These are phyloP conservation scores for Ceratobasidium theobromae DNA, from an alignment of 1,284 basidiomycete genomes.

Conservation along the genomic window DNA sequence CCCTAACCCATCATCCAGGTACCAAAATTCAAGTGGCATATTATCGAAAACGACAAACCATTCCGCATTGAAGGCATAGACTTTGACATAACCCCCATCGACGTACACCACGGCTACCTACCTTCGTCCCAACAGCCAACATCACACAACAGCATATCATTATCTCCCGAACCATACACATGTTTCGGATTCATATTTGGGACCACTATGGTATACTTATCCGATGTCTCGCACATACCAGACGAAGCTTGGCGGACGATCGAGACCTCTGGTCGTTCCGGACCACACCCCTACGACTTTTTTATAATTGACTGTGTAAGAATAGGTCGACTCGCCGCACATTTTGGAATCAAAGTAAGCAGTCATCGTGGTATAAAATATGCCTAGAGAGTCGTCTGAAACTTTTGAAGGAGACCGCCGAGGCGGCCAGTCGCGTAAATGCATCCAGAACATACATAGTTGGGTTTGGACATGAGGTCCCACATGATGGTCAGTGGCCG, in stretches of 20 bases:
- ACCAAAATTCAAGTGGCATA: constrained; percentile 76
- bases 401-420: constrained; percentile 48
- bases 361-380: background rate
- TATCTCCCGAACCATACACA: constrained; percentile 57
- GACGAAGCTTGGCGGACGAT: constrained; percentile 63
- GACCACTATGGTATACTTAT: constrained; percentile 64
- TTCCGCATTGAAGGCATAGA: constrained; percentile 67
- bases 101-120: constrained; percentile 41
- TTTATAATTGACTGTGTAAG: constrained; percentile 72
- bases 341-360: constrained; percentile 59
- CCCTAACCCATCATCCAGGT: constrained; percentile 51
- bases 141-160: background rate
- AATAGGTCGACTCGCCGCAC: constrained; percentile 62
- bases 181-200: constrained; percentile 73
- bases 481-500: constrained; percentile 51
- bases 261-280: constrained; percentile 37
- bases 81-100: constrained; percentile 64
- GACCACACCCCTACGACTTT: constrained; percentile 41
- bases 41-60: constrained; percentile 62
- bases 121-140: background rate
- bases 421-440: constrained; percentile 54
- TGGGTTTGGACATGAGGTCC: constrained; percentile 67
- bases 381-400: background rate
- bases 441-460: constrained; percentile 66
- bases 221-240: constrained; percentile 74